Base-by-base conservation (phyloP, 257 asterid genomes). In the Forsythia suspensa region DNA sequence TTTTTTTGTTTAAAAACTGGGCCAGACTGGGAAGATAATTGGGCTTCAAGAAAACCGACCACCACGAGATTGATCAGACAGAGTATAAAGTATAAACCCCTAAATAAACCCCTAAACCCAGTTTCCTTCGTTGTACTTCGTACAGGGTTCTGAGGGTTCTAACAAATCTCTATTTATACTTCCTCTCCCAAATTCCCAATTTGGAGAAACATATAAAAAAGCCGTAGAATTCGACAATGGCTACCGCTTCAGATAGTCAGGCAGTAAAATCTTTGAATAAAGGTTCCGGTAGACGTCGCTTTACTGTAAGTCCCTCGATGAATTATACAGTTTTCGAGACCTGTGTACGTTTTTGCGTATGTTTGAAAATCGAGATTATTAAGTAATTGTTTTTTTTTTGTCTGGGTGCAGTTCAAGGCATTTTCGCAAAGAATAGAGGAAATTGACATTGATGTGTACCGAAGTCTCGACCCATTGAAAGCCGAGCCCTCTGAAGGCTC, bases 201-300 rank as follows among this genome's bases (percentile, higher is more conserved):
- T 29, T 29, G 34, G 2, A 6, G 34, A 10, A 21, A 8, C 34
- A n/a, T 18, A 20, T 12, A 34, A 20, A 20, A 59, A 59, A n/a
- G 24, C 67, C 11, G 10, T 2, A 59, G 67, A 9, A 48, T 15
- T 48, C 15, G 57, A 48, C n/a, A 41, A 95, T 95, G 99, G 97
- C 97, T 71, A 90, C 98, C 4, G 74, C 76, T 38, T 88, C 92
- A 12, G 91, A 88, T 1, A 93, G 94, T 71, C 84, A 79, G 63
- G 94, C 91, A 2, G 96, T 93, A 13, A 93, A 95, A 86, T 91
- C 97, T 40, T 96, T 92, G 77, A 93, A 93, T 76, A 86, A 77
- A 52, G 84, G 87, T 44, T 12, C 88, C 6, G 94, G 96, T 40
- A 84, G 93, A 77, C 91, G 89, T 76, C 97, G 96, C 40, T 94